Base-by-base conservation (phyloP, 1,284 basidiomycete genomes). In the Ganoderma lucidum region DNA sequence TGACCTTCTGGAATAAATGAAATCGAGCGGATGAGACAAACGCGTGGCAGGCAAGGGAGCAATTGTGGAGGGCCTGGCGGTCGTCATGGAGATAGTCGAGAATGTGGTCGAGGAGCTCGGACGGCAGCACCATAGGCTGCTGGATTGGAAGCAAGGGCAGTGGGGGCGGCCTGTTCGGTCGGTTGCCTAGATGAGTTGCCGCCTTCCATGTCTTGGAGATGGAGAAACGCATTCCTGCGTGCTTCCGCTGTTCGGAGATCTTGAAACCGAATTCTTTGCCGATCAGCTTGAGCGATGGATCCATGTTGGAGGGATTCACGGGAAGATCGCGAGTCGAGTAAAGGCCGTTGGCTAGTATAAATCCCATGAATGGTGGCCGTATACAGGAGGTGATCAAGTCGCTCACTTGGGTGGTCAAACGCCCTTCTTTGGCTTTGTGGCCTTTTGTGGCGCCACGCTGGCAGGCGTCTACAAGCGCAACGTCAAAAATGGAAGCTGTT, bases 31-130 rank as follows among this genome's bases (percentile, higher is more conserved):
- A 63, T 4, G 67, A 39, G 15, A 71, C 62, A 19, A 71, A 62
- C 0, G 64, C 66, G 5, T 53, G 67, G 44, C 67, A 74, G 55
- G 67, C 63, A 0, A 78, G 68, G 32, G 74, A 72, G 63, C 75
- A 77, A 15, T 66, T 72, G n/a, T 66, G 64, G 10, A 78, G 72
- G 6, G 75, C 65, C 15, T 73, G 19, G 17, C 39, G 45, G 62
- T 77, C 76, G 56, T 75, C 66, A 64, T 75, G 72, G 6, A 77
- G 71, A 64, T 75, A 70, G 70, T 78, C 77, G 51, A 78, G 67
- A 56, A 76, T 74, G 44, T 77, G 71, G 64, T 78, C 77, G 19
- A 77, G 28, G 51, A 78, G 72, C 67, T 78, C 77, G 6, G 75
- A 69, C 5, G 77, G 77, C 4, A 74, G 55, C 14, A 41, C 10